Base-by-base conservation (phyloP, 2,329 filamentous ascomycete species). In the Apiospora aurea region DNA sequence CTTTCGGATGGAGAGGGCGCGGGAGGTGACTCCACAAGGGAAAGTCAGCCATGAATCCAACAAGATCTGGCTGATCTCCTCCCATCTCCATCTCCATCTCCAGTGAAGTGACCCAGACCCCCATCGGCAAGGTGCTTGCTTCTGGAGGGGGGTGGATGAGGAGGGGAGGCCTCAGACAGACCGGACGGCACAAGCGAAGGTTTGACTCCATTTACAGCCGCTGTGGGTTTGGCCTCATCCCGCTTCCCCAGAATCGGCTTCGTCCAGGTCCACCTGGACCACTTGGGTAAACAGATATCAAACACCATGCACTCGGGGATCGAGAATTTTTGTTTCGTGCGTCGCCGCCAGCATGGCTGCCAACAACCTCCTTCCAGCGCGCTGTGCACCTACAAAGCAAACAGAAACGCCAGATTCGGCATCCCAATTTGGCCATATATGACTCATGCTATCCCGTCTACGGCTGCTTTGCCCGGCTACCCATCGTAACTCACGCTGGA, bases 191-290 rank as follows among this genome's bases (percentile, higher is more conserved):
- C 57, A 41, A 64, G 41, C 66, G 66, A 68, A 47, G 66, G 66
- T 68, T 68, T 68, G 66, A 68, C 66, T 47, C 66, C 66, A 68
- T 68, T 47, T 46, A 46, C 66, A 68, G 41, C 66, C 66, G 66
- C 43, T 68, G 66, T 68, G 66, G 66, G 66, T 68, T 68, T 68
- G 66, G 66, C 66, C 41, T 43, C 66, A 44, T 68, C 66, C 66
- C 66, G 66, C 66, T 44, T 68, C 66, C 44, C 66, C 66, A 68
- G 66, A 68, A 68, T 47, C 66, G 43, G 66, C 24, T 68, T 47
- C 43, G 44, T 68, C n/a, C 41, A 68, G 66, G 29, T 68, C 66
- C 66, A 68, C 66, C 26, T 64, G 57, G 57, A n/a, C 57, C 57
- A 64, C 57, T 41, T 64, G 57, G 21, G 21, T 41, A 61, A 10